Conservation (phyloP, 257 asterid species). For the Avicennia marina region DNA sequence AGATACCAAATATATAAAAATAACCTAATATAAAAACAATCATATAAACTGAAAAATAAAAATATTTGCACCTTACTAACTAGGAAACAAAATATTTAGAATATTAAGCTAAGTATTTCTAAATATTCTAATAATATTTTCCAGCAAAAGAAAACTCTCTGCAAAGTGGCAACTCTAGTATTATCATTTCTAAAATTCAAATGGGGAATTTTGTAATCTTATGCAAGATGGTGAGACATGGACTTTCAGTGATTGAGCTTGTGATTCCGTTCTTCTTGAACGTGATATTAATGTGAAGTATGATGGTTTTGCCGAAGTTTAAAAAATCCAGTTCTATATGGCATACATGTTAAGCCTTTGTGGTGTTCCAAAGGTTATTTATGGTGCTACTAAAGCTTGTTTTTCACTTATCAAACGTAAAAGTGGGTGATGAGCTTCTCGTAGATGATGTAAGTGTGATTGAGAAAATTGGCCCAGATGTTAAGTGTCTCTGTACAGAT, state of each 20-base stretch:
- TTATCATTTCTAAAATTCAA: too few relatives aligned
- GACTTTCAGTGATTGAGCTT: slow-evolving; percentile 94
- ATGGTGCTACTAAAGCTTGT: slow-evolving; percentile 12
- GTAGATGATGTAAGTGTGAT: slow-evolving; percentile 98
- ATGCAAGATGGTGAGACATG: slow-evolving; percentile 93
- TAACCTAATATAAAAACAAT: too few relatives aligned
- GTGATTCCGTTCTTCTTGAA: slow-evolving; percentile 69
- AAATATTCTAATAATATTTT: too few relatives aligned
- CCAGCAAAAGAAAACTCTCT: too few relatives aligned
- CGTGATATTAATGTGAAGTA: slow-evolving; percentile 77
- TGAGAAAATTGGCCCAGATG: slow-evolving; percentile 98
- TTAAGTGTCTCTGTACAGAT: slow-evolving; percentile 89
- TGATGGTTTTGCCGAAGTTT: slow-evolving; percentile 98
- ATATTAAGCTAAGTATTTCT: too few relatives aligned
- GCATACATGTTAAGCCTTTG: not conserved
- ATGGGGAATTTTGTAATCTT: slow-evolving; percentile 11
- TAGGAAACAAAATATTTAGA: too few relatives aligned
- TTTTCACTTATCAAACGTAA: slow-evolving; percentile 53
- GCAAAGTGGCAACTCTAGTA: too few relatives aligned
- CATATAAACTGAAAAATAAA: too few relatives aligned
- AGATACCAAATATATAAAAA: too few relatives aligned
- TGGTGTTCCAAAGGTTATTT: not conserved
- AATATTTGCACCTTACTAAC: too few relatives aligned
- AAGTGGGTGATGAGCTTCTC: slow-evolving; percentile 87
- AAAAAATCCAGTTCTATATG: slow-evolving; percentile 12